A percentile compares a stretch with the other conserved stretches of the same genome.
Conservation (phyloP, 2,329 filamentous ascomycete species). For the Fonsecaea monophora region DNA sequence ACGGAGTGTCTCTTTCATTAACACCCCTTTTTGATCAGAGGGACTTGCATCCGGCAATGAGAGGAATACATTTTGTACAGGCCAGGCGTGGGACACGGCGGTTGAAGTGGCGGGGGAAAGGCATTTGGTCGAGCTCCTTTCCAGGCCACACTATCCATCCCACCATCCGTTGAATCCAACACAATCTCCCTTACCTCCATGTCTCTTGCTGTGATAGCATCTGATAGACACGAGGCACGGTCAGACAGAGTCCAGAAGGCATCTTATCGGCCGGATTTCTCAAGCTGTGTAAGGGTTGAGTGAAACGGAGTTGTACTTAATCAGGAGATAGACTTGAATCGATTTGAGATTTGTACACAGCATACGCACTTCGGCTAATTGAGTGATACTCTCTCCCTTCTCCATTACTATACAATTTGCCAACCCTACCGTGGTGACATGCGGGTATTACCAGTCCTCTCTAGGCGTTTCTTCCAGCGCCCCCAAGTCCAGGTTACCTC, state of each 20-base stretch:
- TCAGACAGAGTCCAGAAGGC: neutral
- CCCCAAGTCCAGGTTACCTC: slow-evolving; percentile 25
- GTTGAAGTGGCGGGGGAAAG: neutral
- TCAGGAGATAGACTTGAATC: slow-evolving; percentile 17
- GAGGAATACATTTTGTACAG: neutral
- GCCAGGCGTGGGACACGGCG: neutral
- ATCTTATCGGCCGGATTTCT: neutral
- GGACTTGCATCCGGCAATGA: neutral
- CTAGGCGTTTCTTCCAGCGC: neutral
- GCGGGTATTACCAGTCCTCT: neutral
- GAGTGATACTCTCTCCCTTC: neutral
- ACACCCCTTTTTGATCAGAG: neutral
- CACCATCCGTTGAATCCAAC: neutral
- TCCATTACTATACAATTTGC: neutral
- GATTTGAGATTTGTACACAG: slow-evolving; percentile 21
- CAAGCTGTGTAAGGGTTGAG: neutral
- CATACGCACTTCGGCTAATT: neutral
- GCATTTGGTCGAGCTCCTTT: neutral
- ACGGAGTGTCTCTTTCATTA: neutral
- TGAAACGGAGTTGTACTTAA: slow-evolving; percentile 11
- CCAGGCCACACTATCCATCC: neutral
- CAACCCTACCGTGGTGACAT: neutral
- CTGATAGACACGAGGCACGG: neutral
- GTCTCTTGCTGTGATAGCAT: neutral
- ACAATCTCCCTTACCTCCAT: neutral